Evolutionary conservation across 306 rosid genomes (phyloP).

Genomic region (Fragaria nilgerrensis): DNA sequence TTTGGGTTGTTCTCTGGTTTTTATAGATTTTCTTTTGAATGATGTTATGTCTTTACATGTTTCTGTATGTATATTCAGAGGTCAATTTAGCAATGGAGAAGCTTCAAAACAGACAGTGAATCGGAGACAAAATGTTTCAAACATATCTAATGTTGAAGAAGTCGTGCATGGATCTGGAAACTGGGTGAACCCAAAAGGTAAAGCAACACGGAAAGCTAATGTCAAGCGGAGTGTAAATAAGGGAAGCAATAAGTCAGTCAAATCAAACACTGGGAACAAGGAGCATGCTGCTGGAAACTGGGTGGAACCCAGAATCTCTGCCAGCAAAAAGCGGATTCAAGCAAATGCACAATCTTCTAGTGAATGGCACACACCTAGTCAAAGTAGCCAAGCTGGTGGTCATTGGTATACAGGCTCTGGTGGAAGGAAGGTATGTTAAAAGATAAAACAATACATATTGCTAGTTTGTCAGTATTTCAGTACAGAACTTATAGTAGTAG

Average conservation of each 20-base stretch:
- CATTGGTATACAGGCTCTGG: conserved; percentile 81
- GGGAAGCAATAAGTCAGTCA: conserved; percentile 31
- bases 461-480: neutral
- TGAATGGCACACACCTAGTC: conserved; percentile 61
- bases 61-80: conserved; percentile 49
- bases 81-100: conserved; percentile 67
- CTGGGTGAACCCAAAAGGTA: conserved; percentile 62
- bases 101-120: conserved; percentile 44
- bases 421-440: conserved; percentile 63
- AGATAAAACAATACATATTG: neutral
- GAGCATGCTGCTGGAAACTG: conserved; percentile 49
- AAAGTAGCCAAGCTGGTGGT: conserved; percentile 57
- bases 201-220: conserved; percentile 39
- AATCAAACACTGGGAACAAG: conserved; percentile 32
- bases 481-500: neutral
- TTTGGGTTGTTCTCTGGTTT: neutral
- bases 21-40: neutral
- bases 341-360: conserved; percentile 70
- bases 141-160: conserved; percentile 24
- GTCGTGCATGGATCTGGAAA: conserved; percentile 43
- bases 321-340: conserved; percentile 57
- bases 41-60: conserved; percentile 5
- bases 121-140: conserved; percentile 38
- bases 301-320: conserved; percentile 63
- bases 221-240: conserved; percentile 41